Evolutionary conservation across 495 filamentous ascomycete genomes (phyloP), one percentile per base, ranked within the genome.

Genomic region (Aspergillus bridgeri): DNA sequence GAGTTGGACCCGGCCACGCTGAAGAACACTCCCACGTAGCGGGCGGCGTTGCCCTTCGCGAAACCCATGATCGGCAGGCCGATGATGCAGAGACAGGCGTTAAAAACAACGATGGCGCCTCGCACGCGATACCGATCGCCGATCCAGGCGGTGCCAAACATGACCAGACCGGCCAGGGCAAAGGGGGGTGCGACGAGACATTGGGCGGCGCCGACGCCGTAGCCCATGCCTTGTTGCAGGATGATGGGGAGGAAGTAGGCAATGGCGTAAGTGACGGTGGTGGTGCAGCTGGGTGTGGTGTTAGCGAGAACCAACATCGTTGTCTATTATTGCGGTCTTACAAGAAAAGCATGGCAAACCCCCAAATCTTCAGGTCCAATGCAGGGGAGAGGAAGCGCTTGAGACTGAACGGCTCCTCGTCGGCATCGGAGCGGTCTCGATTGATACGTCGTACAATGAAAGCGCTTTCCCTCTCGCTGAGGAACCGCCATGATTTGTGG

Each of bases 211-310:
- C 70, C 84, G 42, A 82, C 69, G 60, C 59, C 67, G 73, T 85
- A 89, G 27, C 79, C 79, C 79, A 89, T 81, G 52, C 79, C 80
- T 2, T 66, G 62, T 5, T 65, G 58, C 15, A 88, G 79, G 65
- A 88, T 88, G 62, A 86, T 79, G 23, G 86, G 86, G 17, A 89
- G 69, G 73, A 88, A 88, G 72, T 86, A 88, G 42, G 84, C 83
- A 42, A 87, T 82, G 13, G 84, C 80, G 63, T 88, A 87, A 21
- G 81, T 76, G 57, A 81, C 75, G 18, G 83, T 86, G 6, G 83
- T 84, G 20, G 76, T 73, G 66, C 74, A 80, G 69, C 72, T 71
- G 51, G 48, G 11, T 18, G 43, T 22, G 11, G 21, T 22, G 51
- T 54, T 38, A 50, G 50, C 29, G 27, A 29, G 46, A 48, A 13